These are phyloP conservation scores for Xylariaceae sp. DNA, from an alignment of 2,329 filamentous ascomycete species.

Conservation along the genomic window DNA sequence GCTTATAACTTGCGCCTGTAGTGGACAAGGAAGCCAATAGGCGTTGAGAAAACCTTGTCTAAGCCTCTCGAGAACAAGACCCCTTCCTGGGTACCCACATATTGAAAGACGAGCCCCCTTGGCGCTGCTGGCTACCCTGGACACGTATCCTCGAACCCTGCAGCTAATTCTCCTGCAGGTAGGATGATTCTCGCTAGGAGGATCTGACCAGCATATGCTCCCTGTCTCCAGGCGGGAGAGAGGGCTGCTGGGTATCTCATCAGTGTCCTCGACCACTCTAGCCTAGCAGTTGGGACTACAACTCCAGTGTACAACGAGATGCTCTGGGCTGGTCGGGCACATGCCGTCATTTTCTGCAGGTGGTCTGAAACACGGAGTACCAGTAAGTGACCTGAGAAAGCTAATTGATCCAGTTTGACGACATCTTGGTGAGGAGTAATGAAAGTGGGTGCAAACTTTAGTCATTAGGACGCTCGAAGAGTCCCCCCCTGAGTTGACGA, in stretches of 20 bases:
- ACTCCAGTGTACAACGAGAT: conserved; percentile 5
- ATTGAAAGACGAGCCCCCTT: conserved; percentile 17
- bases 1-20: not conserved
- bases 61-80: conserved; percentile 24
- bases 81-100: conserved; percentile 17
- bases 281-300: too few species aligned
- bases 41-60: conserved; percentile 15
- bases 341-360: not conserved
- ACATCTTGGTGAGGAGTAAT: not conserved
- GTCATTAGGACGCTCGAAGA: not conserved
- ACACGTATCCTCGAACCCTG: conserved; percentile 4
- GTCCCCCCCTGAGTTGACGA: not conserved
- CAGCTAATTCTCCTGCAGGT: conserved; percentile 20
- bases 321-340: too few species aligned
- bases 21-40: conserved; percentile 22
- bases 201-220: conserved; percentile 17
- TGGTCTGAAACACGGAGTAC: conserved; percentile 29
- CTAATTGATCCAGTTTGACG: conserved; percentile 2
- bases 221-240: conserved; percentile 20
- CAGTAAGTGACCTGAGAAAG: conserved; percentile 11
- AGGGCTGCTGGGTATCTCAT: conserved; percentile 6
- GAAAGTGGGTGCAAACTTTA: not conserved
- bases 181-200: conserved; percentile 22
- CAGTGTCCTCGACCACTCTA: not conserved
- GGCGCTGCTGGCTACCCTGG: conserved; percentile 12